These are phyloP conservation scores for Mallotus repandus DNA, from an alignment of 441 rosid genomes.

Conservation along the genomic window DNA sequence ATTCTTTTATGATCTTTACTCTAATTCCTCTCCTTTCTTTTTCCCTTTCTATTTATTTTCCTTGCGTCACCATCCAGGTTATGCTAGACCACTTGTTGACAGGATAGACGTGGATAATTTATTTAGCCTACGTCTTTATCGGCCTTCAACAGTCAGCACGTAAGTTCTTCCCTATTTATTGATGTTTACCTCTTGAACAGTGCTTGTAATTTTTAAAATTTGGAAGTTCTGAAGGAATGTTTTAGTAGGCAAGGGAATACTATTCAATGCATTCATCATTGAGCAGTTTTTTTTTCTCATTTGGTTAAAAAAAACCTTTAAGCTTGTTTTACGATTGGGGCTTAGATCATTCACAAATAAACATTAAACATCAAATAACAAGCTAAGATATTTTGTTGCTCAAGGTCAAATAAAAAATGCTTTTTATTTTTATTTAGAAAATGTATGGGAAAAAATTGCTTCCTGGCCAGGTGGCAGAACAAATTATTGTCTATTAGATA, in stretches of 20 bases:
- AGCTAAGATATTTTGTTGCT: background rate
- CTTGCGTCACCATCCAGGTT: conserved; percentile 43
- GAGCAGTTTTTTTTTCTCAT: background rate
- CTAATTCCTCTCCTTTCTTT: background rate
- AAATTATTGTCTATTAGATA: too few relatives aligned
- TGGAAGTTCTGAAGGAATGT: background rate
- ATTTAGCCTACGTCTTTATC: conserved; percentile 67
- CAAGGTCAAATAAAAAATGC: too few relatives aligned
- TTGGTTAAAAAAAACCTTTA: background rate
- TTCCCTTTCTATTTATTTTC: background rate
- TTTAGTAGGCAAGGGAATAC: too few relatives aligned
- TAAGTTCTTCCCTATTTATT: conserved; percentile 31
- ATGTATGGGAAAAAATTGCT: too few relatives aligned
- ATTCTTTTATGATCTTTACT: background rate
- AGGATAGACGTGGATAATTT: conserved; percentile 64
- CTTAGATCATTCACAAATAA: too few relatives aligned
- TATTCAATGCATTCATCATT: background rate
- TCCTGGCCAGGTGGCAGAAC: too few relatives aligned
- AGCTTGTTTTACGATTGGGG: too few relatives aligned
- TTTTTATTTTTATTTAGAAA: too few relatives aligned
- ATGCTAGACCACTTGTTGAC: conserved; percentile 90
- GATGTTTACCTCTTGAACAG: too few relatives aligned
- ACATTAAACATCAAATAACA: background rate
- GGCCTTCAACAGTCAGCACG: conserved; percentile 92
- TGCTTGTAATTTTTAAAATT: too few relatives aligned